Conservation (phyloP, 164 flowering plant species). For the Dillenia suffruticosa region DNA sequence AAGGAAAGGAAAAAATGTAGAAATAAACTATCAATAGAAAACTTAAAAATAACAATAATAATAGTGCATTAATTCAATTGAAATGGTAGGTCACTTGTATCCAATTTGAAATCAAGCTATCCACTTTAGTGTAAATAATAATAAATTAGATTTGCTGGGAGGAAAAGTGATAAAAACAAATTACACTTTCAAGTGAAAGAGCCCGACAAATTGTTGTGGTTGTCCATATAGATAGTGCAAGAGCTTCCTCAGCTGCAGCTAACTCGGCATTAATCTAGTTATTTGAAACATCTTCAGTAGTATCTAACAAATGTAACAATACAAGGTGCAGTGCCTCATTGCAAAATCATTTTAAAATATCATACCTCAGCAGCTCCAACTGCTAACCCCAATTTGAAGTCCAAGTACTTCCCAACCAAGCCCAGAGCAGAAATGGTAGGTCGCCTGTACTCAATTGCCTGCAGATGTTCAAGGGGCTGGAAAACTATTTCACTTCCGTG, state of each 20-base stretch:
- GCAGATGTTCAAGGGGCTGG: constrained; percentile 85
- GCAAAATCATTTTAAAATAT: background rate
- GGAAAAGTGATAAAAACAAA: constrained; percentile 2
- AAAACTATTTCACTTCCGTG: constrained; percentile 62
- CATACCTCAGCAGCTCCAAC: constrained; percentile 52
- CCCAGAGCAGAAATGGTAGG: constrained; percentile 53
- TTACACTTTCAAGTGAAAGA: constrained; percentile 91
- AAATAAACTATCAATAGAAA: no score
- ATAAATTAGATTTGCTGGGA: no score
- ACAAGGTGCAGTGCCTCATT: background rate
- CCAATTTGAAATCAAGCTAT: no score
- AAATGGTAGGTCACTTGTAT: no score
- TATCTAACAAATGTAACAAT: background rate
- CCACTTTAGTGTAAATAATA: no score
- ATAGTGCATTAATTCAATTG: no score
- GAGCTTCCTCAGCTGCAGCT: constrained; percentile 88
- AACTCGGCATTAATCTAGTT: constrained; percentile 54
- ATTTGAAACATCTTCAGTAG: constrained; percentile 12
- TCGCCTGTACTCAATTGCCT: constrained; percentile 64
- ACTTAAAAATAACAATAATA: no score
- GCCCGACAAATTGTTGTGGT: constrained; percentile 84
- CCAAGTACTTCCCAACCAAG: constrained; percentile 25
- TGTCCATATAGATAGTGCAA: constrained; percentile 80
- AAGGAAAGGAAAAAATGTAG: no score
- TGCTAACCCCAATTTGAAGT: constrained; percentile 19